These are phyloP conservation scores for Ophiostoma piceae DNA, from an alignment of 2,329 filamentous ascomycete species.

Conservation along the genomic window DNA sequence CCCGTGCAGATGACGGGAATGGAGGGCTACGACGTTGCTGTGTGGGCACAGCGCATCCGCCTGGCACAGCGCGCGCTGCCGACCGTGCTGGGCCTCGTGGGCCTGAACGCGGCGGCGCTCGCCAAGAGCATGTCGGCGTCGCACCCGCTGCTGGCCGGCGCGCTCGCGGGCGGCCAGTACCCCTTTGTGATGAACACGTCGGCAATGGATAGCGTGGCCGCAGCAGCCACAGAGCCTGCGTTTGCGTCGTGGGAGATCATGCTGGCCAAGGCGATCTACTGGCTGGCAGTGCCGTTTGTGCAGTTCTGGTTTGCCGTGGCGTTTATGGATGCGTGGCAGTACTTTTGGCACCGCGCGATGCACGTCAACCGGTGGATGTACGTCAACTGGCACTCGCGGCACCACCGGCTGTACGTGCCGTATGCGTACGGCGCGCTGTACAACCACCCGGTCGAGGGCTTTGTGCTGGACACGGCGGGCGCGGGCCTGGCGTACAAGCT, in stretches of 20 bases:
- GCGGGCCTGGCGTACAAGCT: slow-evolving; percentile 78
- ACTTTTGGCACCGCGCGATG: slow-evolving; percentile 94
- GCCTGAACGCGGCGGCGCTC: slow-evolving; percentile 69
- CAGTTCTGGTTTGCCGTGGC: slow-evolving; percentile 72
- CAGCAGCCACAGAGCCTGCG: slow-evolving; percentile 52
- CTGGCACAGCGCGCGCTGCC: slow-evolving; percentile 75
- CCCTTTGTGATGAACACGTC: slow-evolving; percentile 56
- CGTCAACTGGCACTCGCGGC: slow-evolving; percentile 85
- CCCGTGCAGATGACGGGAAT: slow-evolving; percentile 67
- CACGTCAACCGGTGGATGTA: slow-evolving; percentile 97
- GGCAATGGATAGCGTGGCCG: slow-evolving; percentile 15
- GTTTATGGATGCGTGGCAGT: slow-evolving; percentile 94
- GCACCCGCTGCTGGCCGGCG: slow-evolving; percentile 69
- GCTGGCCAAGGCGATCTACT: slow-evolving; percentile 73
- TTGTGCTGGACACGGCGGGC: slow-evolving; percentile 85
- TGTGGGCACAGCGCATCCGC: slow-evolving; percentile 81
- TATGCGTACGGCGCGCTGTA: slow-evolving; percentile 97
- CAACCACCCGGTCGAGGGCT: slow-evolving; percentile 92
- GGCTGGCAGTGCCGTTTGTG: slow-evolving; percentile 65
- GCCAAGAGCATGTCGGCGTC: slow-evolving; percentile 68
- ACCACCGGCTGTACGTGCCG: slow-evolving; percentile 94
- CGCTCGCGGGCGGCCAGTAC: slow-evolving; percentile 75
- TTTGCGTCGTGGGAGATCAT: slow-evolving; percentile 81
- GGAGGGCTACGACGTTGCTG: slow-evolving; percentile 78
- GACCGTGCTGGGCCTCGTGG: slow-evolving; percentile 61